Evolutionary conservation across 2,329 filamentous ascomycete genomes (phyloP).

Genomic region (Cordyceps tenuipes): DNA sequence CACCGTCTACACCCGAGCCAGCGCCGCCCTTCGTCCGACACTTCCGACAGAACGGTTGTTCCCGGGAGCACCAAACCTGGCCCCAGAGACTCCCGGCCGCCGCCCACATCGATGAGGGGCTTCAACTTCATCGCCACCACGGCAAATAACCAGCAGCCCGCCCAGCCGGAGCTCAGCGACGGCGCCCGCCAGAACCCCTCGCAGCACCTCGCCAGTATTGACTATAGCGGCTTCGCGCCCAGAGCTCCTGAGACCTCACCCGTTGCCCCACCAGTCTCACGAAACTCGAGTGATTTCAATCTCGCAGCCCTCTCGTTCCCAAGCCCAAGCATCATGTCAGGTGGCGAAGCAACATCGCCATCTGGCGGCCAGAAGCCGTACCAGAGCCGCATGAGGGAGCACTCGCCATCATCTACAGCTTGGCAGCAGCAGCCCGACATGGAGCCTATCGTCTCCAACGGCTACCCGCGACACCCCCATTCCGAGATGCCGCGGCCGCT

Average conservation of each 20-base stretch:
- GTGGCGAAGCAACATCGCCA: not conserved
- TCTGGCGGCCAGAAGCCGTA: not conserved
- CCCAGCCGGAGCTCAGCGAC: not conserved
- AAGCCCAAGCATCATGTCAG: not conserved
- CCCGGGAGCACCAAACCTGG: slow-evolving; percentile 11
- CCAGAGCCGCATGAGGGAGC: slow-evolving; percentile 14
- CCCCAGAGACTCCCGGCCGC: slow-evolving; percentile 19
- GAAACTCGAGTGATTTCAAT: not conserved
- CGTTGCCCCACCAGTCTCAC: not conserved
- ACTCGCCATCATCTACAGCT: not conserved
- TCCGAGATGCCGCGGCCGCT: slow-evolving; percentile 8
- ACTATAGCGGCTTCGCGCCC: not conserved
- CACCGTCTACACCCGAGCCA: slow-evolving; percentile 22
- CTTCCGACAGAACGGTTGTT: slow-evolving; percentile 19
- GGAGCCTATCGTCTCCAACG: slow-evolving; percentile 22
- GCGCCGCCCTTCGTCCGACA: slow-evolving; percentile 23
- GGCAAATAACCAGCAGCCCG: not conserved
- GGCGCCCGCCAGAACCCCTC: not conserved
- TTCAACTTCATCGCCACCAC: slow-evolving; percentile 19
- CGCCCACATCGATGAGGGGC: slow-evolving; percentile 24
- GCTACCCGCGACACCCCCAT: slow-evolving; percentile 1
- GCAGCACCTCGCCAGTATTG: not conserved
- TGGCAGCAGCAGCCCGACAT: slow-evolving; percentile 19
- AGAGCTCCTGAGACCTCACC: not conserved
- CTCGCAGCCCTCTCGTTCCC: not conserved